Evolutionary conservation across 495 filamentous ascomycete genomes (phyloP).

Genomic region (Thermochaetoides thermophila): DNA sequence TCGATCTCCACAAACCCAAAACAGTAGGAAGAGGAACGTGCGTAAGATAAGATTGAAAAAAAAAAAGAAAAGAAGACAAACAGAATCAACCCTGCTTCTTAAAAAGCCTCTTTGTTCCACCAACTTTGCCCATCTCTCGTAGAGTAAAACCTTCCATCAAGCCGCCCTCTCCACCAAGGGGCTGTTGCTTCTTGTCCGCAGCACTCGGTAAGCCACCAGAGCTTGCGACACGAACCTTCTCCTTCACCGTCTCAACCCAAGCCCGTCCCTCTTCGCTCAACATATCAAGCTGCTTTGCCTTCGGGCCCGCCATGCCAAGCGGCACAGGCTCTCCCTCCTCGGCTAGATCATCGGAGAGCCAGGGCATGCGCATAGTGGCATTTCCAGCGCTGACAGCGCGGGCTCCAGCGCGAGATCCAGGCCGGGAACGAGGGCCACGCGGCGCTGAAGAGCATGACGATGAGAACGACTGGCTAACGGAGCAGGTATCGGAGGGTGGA

Average conservation of each 20-base stretch:
- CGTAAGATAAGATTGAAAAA: not conserved
- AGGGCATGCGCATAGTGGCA: too few species aligned
- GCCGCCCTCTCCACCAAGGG: slow-evolving; percentile 9
- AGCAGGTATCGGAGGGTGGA: too few species aligned
- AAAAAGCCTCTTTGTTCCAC: slow-evolving; percentile 43
- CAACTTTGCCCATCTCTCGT: slow-evolving; percentile 43
- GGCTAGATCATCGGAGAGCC: too few species aligned
- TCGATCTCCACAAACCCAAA: too few species aligned
- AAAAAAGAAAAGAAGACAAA: slow-evolving; percentile 1
- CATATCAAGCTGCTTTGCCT: slow-evolving; percentile 41
- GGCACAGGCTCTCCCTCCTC: too few species aligned
- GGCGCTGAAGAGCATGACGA: slow-evolving; percentile 19
- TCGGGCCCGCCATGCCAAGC: slow-evolving; percentile 50
- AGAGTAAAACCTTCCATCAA: slow-evolving; percentile 8
- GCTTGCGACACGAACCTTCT: slow-evolving; percentile 44
- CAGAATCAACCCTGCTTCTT: slow-evolving; percentile 7
- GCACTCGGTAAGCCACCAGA: slow-evolving; percentile 5
- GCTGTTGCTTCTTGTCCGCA: not conserved
- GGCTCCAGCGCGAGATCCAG: slow-evolving; percentile 14
- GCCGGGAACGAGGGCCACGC: slow-evolving; percentile 29
- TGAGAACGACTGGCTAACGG: too few species aligned
- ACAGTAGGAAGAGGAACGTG: too few species aligned
- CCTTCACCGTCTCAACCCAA: slow-evolving; percentile 63
- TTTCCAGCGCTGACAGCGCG: too few species aligned
- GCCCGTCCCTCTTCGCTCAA: slow-evolving; percentile 47